Evolutionary conservation across 257 asterid species (phyloP).

Genomic region (Henckelia pumila): DNA sequence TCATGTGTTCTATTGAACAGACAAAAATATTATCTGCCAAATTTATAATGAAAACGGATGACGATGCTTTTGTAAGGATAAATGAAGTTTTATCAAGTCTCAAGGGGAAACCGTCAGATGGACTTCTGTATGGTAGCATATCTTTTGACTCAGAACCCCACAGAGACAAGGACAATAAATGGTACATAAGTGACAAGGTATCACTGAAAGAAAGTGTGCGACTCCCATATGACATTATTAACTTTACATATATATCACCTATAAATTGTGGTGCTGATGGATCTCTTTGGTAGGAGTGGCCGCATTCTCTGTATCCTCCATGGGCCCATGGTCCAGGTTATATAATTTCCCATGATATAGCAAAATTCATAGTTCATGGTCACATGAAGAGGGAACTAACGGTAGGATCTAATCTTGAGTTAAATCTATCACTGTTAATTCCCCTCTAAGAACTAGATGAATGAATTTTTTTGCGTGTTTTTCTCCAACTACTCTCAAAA

Average conservation of each 20-base stretch:
- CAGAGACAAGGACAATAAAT: conserved; percentile 78
- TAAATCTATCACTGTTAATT: background rate
- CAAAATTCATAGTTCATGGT: conserved; percentile 73
- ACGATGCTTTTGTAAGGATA: conserved; percentile 96
- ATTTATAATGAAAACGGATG: conserved; percentile 88
- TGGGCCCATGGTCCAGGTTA: conserved; percentile 99
- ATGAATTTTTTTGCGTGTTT: background rate
- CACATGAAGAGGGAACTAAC: conserved; percentile 60
- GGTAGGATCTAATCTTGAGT: conserved; percentile 36
- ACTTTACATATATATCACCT: background rate
- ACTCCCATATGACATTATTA: background rate
- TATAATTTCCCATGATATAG: conserved; percentile 74
- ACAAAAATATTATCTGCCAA: conserved; percentile 67
- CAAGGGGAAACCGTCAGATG: conserved; percentile 47
- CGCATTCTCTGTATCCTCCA: conserved; percentile 77
- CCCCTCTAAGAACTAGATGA: background rate
- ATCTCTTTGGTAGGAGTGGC: conserved; percentile 71
- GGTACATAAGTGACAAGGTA: conserved; percentile 90
- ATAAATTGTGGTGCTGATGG: conserved; percentile 1
- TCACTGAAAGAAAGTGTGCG: no score
- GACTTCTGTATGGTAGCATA: conserved; percentile 70
- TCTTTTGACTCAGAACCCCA: conserved; percentile 81
- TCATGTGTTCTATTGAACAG: conserved; percentile 38
- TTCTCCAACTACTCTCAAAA: no score
- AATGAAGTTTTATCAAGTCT: conserved; percentile 71